Percentiles rank a stretch among this genome's conserved stretches.
phyloP scores from a whole-genome alignment of 495 filamentous ascomycete genomes.

The Aspergillus conjunctus region DNA sequence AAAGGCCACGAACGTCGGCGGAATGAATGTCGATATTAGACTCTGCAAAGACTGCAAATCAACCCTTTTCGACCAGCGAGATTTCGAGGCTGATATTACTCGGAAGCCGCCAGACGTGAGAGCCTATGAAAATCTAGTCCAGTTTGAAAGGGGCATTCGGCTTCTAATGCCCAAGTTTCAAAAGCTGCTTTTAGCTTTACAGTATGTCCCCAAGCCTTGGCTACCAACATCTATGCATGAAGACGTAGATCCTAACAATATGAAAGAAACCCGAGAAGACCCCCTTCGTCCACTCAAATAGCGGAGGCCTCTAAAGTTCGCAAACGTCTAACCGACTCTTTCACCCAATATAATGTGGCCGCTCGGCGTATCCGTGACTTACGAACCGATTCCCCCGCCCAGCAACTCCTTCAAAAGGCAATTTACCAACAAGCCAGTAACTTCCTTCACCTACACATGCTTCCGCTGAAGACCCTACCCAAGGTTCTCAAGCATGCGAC shows the following conservation, averaged over 20 bases:
- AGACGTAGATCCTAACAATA: neutral
- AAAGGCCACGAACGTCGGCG: constrained; percentile 51
- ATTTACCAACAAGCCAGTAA: constrained; percentile 81
- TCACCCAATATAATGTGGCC: constrained; percentile 84
- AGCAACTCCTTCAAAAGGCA: constrained; percentile 76
- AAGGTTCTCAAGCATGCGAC: constrained; percentile 74
- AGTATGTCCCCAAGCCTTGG: constrained; percentile 46
- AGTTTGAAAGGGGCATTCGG: constrained; percentile 89
- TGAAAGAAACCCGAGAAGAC: constrained; percentile 64
- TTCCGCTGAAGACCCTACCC: constrained; percentile 85
- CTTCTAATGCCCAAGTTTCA: constrained; percentile 86
- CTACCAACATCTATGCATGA: neutral
- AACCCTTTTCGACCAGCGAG: constrained; percentile 80
- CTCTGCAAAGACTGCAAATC: constrained; percentile 89
- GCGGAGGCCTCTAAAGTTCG: constrained; percentile 88
- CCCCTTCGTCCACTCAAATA: constrained; percentile 74
- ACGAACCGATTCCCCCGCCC: constrained; percentile 69
- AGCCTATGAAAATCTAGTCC: constrained; percentile 81
- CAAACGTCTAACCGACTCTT: constrained; percentile 87
- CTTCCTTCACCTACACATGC: constrained; percentile 90
- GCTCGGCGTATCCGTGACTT: constrained; percentile 81
- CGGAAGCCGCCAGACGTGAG: constrained; percentile 74
- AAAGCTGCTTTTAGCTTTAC: constrained; percentile 67
- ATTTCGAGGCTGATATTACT: constrained; percentile 72
- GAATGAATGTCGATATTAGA: constrained; percentile 76